These are phyloP conservation scores for Hypholoma sublateritium DNA, from an alignment of 768 basidiomycete genomes.

Conservation along the genomic window DNA sequence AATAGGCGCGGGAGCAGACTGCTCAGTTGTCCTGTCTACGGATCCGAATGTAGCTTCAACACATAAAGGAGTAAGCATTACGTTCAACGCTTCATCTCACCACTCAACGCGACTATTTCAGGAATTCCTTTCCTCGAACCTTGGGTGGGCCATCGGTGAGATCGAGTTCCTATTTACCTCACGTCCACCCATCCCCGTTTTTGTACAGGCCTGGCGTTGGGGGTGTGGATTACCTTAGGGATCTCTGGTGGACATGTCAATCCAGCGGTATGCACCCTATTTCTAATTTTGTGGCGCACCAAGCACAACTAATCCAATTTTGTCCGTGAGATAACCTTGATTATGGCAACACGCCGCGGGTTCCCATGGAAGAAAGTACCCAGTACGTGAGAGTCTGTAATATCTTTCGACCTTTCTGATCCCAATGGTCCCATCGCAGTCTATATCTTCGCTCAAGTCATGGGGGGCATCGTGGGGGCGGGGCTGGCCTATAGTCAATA, in stretches of 20 bases:
- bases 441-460: slow-evolving; percentile 47
- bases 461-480: slow-evolving; percentile 63
- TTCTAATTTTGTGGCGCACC: not conserved
- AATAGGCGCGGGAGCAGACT: slow-evolving; percentile 56
- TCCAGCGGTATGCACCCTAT: slow-evolving; percentile 50
- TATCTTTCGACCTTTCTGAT: not conserved
- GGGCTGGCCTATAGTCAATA: slow-evolving; percentile 64
- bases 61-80: slow-evolving; percentile 49
- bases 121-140: slow-evolving; percentile 48
- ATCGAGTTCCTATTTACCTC: not conserved
- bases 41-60: slow-evolving; percentile 42
- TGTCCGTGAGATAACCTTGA: slow-evolving; percentile 58
- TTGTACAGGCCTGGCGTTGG: slow-evolving; percentile 44
- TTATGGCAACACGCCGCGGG: slow-evolving; percentile 63
- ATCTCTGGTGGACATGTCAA: slow-evolving; percentile 79
- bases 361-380: slow-evolving; percentile 87
- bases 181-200: not conserved
- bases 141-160: slow-evolving; percentile 31
- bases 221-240: slow-evolving; percentile 63
- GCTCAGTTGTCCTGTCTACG: slow-evolving; percentile 53
- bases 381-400: slow-evolving; percentile 18
- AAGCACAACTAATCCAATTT: not conserved
- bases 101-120: slow-evolving; percentile 14
- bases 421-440: slow-evolving; percentile 10
- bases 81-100: not conserved